Evolutionary conservation across 2,329 filamentous ascomycete species (phyloP).

Genomic region (Acephala macrosclerotiorum): DNA sequence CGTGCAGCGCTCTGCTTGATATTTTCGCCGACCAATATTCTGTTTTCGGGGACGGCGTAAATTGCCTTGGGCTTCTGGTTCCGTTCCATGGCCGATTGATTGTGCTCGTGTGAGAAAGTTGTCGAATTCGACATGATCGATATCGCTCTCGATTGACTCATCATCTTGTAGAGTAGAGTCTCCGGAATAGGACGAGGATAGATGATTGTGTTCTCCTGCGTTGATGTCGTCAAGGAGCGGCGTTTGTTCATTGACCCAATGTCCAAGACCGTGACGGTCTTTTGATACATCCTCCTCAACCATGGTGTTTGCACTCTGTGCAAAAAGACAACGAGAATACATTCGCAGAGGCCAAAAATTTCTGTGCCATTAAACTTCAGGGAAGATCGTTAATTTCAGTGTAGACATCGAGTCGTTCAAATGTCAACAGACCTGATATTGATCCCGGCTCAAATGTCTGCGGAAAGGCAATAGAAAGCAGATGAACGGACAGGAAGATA

Average conservation of each 20-base stretch:
- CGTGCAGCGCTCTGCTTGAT: background rate
- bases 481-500: background rate
- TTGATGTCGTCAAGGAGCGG: constrained; percentile 19
- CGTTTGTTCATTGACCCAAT: constrained; percentile 21
- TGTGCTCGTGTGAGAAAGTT: constrained; percentile 38
- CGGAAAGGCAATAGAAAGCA: background rate
- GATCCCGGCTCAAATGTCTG: background rate
- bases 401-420: background rate
- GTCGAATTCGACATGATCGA: constrained; percentile 42
- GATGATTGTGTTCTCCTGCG: constrained; percentile 11
- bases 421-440: background rate
- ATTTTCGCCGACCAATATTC: background rate
- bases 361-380: background rate
- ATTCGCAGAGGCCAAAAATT: background rate
- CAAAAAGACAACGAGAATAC: background rate
- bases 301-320: background rate
- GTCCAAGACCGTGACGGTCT: background rate
- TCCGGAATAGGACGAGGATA: constrained; percentile 2
- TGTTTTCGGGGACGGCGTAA: constrained; percentile 40
- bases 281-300: background rate
- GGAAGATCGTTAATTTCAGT: background rate
- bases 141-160: constrained; percentile 49
- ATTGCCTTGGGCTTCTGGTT: constrained; percentile 42
- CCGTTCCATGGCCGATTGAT: constrained; percentile 40
- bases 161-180: constrained; percentile 25